Evolutionary conservation across 495 filamentous ascomycete genomes (phyloP).

Genomic region (Lasiosphaeria ovina): DNA sequence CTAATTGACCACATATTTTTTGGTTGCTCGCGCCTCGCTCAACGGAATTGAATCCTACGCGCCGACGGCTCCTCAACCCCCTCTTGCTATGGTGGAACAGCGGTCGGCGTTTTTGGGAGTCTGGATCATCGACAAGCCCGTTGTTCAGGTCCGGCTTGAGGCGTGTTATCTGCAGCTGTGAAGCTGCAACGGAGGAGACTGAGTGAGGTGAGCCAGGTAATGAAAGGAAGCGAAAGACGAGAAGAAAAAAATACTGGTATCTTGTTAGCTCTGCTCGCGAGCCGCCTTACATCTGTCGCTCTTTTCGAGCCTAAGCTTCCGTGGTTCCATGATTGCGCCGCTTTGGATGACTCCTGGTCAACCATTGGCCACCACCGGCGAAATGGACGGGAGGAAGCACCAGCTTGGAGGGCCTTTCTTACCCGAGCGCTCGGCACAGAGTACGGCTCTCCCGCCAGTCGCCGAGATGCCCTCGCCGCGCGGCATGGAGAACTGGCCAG

Average conservation of each 20-base stretch:
- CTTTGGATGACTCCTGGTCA: constrained; percentile 17
- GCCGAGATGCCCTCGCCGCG: constrained; percentile 25
- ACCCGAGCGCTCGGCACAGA: constrained; percentile 23
- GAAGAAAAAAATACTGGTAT: neutral
- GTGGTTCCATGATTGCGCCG: neutral
- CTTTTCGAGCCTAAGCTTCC: no score
- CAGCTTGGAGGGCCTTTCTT: constrained; percentile 12
- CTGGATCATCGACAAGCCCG: constrained; percentile 5
- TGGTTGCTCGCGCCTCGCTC: neutral
- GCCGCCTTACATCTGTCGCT: no score
- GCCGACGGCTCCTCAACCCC: neutral
- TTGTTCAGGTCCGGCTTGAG: neutral
- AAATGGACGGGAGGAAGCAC: constrained; percentile 27
- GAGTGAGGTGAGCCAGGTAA: neutral
- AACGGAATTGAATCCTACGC: neutral
- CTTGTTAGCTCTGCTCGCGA: no score
- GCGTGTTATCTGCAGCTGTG: neutral
- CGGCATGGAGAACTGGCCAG: constrained; percentile 22
- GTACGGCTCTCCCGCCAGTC: constrained; percentile 22
- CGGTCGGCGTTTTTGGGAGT: constrained; percentile 4
- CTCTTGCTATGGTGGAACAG: constrained; percentile 9
- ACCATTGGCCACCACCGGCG: constrained; percentile 20
- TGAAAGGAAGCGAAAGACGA: constrained; percentile 5
- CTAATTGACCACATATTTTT: no score
- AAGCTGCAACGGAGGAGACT: no score